Conservation (phyloP, 2,329 filamentous ascomycete species). For the Proliferodiscus dingleyae region DNA sequence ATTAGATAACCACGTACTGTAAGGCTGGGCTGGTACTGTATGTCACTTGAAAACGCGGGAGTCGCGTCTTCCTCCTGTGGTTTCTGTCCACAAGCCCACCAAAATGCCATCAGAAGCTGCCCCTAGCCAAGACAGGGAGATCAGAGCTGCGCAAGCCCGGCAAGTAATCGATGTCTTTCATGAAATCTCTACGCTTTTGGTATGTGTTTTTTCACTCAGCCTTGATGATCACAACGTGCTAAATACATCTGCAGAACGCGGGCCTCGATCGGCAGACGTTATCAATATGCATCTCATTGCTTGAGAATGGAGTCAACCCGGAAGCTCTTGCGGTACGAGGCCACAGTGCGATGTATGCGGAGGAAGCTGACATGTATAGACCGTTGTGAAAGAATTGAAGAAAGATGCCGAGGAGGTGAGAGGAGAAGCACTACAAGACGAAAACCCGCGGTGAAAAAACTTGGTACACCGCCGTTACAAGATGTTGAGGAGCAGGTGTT, state of each 20-base stretch:
- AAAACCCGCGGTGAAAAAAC: background rate
- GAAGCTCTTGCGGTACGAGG: slow-evolving; percentile 81
- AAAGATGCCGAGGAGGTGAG: slow-evolving; percentile 28
- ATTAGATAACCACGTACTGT: too few species aligned
- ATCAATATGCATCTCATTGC: slow-evolving; percentile 92
- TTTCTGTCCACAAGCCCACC: background rate
- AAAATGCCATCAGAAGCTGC: slow-evolving; percentile 48
- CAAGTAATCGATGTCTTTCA: slow-evolving; percentile 79
- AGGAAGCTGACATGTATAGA: slow-evolving; percentile 19
- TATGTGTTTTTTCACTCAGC: slow-evolving; percentile 41
- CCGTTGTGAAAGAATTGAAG: slow-evolving; percentile 30
- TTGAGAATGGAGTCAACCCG: slow-evolving; percentile 95
- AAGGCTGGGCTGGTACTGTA: too few species aligned
- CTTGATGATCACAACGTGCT: slow-evolving; percentile 3
- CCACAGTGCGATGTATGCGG: background rate
- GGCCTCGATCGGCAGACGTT: slow-evolving; percentile 85
- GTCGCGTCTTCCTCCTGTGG: background rate
- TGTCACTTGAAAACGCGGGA: too few species aligned
- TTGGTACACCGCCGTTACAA: too few species aligned
- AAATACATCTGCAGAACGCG: slow-evolving; percentile 63
- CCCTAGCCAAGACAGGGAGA: slow-evolving; percentile 55
- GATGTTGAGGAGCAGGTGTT: background rate
- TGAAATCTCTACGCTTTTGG: slow-evolving; percentile 84
- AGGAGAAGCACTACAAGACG: slow-evolving; percentile 4
- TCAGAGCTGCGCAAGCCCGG: slow-evolving; percentile 69